Percentiles rank a stretch among this genome's conserved stretches.
Evolutionary conservation across 2,329 filamentous ascomycete species (phyloP).

Genomic region (Colletotrichum aenigma): DNA sequence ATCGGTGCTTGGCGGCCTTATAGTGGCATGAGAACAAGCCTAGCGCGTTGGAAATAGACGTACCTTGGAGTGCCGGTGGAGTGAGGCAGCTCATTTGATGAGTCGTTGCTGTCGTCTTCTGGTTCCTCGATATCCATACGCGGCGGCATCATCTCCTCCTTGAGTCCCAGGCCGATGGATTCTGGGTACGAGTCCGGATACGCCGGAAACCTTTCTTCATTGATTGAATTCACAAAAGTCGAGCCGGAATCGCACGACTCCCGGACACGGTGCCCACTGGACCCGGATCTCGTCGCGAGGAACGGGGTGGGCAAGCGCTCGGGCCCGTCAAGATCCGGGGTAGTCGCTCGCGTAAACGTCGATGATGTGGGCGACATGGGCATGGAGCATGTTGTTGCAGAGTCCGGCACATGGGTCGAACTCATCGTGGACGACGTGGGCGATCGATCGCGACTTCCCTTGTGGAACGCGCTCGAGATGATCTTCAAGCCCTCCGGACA

Average conservation of each 20-base stretch:
- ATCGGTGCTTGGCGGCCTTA: neutral
- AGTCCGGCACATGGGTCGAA: conserved; percentile 41
- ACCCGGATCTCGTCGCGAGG: neutral
- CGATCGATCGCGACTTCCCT: conserved; percentile 28
- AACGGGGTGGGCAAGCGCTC: conserved; percentile 14
- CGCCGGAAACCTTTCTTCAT: conserved; percentile 14
- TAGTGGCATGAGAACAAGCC: neutral
- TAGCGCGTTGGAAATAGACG: neutral
- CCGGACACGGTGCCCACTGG: conserved; percentile 9
- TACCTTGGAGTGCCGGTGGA: conserved; percentile 15
- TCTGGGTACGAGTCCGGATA: neutral
- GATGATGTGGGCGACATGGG: conserved; percentile 23
- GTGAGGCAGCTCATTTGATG: neutral
- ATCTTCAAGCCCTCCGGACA: conserved; percentile 20
- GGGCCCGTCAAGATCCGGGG: conserved; percentile 16
- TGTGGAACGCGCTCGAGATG: conserved; percentile 3
- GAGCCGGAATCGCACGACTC: conserved; percentile 39
- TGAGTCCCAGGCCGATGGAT: conserved; percentile 12
- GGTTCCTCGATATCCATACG: conserved; percentile 25
- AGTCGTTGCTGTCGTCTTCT: conserved; percentile 2
- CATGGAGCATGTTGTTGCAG: conserved; percentile 40
- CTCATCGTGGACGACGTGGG: conserved; percentile 41
- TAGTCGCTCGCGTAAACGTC: conserved; percentile 22
- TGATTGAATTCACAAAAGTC: conserved; percentile 32
- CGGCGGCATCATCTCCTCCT: conserved; percentile 32